Base-by-base conservation (phyloP, 2,329 filamentous ascomycete species). In the Colletotrichum simmondsii region DNA sequence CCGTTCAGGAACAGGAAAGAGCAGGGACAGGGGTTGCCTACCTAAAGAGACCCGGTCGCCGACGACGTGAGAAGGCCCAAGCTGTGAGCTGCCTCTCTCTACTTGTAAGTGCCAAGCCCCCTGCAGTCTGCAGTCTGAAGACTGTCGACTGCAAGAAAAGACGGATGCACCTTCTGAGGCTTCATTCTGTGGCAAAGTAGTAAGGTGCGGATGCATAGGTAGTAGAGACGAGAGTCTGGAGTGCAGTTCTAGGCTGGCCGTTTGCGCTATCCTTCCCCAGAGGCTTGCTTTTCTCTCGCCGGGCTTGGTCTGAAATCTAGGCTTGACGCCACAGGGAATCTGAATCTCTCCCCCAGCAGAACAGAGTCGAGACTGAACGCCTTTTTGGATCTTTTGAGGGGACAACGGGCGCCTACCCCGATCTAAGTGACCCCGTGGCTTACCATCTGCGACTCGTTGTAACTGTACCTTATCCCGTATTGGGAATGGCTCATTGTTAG, bases 391-490 rank as follows among this genome's bases (percentile, higher is more conserved):
- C 49, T 26, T 22, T 30, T 46, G 35, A 35, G 10, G n/a, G 19
- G 32, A 14, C n/a, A 60, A 46, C 24, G 26, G 58, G 42, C 59
- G 59, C 37, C 42, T 62, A 28, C 28, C 42, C 19, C 24, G 26
- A 42, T 60, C 32, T 26, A 46, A 22, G 22, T 22, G 26, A 37
- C 63, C 63, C 68, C 63, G 63, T 71, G 68, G 63, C 62, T 54
- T 59, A 19, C 35, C 35, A 22, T 67, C 16, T 60, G 67, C 42
- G 67, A 54, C 52, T 54, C 22, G 52, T 22, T 58, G 56, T 30
- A 58, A 35, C 32, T 56, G 56, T 63, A 62, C 68, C 57, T 62
- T 66, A 24, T 65, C 54, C 63, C 52, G 62, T 46, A 54, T 28
- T 54, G 32, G 62, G 52, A 71, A 46, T 60, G 62, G 62, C 35